These are phyloP conservation scores for Eucalyptus marginata DNA, from an alignment of 345 rosid genomes.

Conservation along the genomic window DNA sequence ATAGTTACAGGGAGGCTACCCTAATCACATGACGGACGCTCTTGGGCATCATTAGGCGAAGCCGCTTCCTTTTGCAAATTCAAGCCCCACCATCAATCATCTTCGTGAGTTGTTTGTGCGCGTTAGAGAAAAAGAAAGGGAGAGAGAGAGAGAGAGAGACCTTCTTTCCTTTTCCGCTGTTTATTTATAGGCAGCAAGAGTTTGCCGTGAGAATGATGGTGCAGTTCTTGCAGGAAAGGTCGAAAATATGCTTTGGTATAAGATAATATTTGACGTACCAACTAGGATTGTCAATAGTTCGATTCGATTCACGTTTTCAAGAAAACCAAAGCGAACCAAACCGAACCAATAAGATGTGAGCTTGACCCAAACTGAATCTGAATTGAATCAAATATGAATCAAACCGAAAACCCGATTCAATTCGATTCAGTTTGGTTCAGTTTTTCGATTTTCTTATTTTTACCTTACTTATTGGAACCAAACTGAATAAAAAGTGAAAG, in stretches of 20 bases:
- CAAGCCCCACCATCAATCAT: neutral
- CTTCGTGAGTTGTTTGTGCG: neutral
- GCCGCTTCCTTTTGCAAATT: neutral
- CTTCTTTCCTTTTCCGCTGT: neutral
- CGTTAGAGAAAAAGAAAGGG: neutral
- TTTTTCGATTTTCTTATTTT: too few species aligned
- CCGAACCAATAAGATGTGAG: fast-evolving
- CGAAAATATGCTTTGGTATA: neutral
- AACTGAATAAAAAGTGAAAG: too few species aligned
- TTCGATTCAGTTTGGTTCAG: fast-evolving
- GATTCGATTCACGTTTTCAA: fast-evolving
- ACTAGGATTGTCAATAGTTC: fast-evolving
- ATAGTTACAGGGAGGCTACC: neutral
- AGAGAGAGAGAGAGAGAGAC: neutral
- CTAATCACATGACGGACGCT: neutral
- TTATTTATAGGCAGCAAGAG: neutral
- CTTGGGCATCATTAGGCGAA: neutral
- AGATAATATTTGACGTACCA: too few species aligned
- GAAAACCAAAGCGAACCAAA: too few species aligned
- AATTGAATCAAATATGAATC: too few species aligned
- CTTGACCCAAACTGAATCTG: fast-evolving
- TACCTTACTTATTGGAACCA: too few species aligned
- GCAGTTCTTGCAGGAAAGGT: neutral
- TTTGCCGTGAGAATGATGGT: neutral
- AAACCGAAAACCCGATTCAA: fast-evolving